A percentile compares a stretch with the other conserved stretches of the same genome.
phyloP scores from a whole-genome alignment of 1,284 basidiomycete species.

The Testicularia cyperi region DNA sequence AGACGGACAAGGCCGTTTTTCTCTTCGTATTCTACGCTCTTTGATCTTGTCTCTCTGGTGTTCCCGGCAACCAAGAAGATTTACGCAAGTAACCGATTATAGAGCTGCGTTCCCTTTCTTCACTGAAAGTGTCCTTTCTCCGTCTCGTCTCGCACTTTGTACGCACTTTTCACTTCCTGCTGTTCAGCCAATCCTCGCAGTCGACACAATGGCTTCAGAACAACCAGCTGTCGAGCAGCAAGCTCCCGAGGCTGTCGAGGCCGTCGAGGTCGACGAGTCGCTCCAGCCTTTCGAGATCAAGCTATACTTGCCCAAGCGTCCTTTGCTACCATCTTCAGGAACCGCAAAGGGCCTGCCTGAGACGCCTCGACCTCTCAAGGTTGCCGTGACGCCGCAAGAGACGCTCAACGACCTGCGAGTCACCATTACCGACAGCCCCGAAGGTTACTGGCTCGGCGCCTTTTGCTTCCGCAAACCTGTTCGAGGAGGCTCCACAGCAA shows the following conservation, averaged over 20 bases:
- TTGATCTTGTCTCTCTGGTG: no score
- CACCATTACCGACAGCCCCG: conserved; percentile 57
- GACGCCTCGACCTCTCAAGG: conserved; percentile 52
- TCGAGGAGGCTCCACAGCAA: conserved; percentile 6
- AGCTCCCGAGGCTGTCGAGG: conserved; percentile 6
- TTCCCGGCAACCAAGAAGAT: no score
- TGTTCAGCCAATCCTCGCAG: no score
- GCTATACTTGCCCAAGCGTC: conserved; percentile 54
- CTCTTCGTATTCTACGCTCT: no score
- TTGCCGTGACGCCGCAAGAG: conserved; percentile 56
- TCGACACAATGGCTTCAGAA: conserved; percentile 13
- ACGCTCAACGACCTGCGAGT: conserved; percentile 57
- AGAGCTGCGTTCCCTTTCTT: no score
- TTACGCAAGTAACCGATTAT: no score
- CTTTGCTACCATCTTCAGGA: conserved; percentile 49
- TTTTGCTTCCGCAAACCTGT: conserved; percentile 53
- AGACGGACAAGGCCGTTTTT: no score
- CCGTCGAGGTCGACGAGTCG: conserved; percentile 26
- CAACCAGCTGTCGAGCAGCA: conserved; percentile 7
- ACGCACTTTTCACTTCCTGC: no score
- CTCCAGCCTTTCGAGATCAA: conserved; percentile 54
- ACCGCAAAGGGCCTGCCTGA: conserved; percentile 49
- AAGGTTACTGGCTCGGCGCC: conserved; percentile 60
- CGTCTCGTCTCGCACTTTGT: no score
- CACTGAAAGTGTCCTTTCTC: no score